Evolutionary conservation across 2,329 filamentous ascomycete species (phyloP), one percentile per base, ranked within the genome.

Genomic region (Colletotrichum gigasporum): DNA sequence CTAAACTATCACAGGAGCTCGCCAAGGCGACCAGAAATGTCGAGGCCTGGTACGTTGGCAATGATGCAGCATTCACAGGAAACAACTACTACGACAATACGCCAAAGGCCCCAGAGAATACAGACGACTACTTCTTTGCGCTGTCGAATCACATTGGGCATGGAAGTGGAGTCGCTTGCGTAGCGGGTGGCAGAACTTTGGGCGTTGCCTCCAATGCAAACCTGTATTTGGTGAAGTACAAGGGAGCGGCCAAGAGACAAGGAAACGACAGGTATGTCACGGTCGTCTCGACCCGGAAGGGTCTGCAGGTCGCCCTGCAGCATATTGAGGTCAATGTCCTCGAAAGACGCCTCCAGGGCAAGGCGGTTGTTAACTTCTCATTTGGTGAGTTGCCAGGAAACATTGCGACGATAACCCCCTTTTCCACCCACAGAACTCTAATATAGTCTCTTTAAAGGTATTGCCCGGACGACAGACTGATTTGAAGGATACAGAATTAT

Each of bases 191-290:
- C 14, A 24, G 26, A 8, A 34, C 37, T 16, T 28, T 56, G 6
- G 52, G 52, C 14, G 52, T 56, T 11, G 53, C 53, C 5, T 56
- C 53, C 10, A 56, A 56, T 9, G 53, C 53, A 12, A 56, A 56
- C 12, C 5, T 56, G 26, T 56, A 56, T 26, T 26, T 56, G 26
- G 32, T 56, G 16, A 56, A 45, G 26, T 44, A 28, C 11, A 56
- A 47, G 30, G 53, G 53, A 6, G 42, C 42, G 7, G 52, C 52
- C 8, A 56, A 16, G 22, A 20, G 14, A 14, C 24, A 9, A 7
- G n/a, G 5, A 11, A 34, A 22, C 12, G 26, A 18, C 14, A 34
- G 26, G 37, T 41, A 26, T 12, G 10, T 11, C 12, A 56, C 14
- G 1, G 18, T 24, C 28, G 39, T 37, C 12, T 16, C 26, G 1